These are phyloP conservation scores for Aspergillus tamarii DNA, from an alignment of 2,329 filamentous ascomycete genomes.

Conservation along the genomic window DNA sequence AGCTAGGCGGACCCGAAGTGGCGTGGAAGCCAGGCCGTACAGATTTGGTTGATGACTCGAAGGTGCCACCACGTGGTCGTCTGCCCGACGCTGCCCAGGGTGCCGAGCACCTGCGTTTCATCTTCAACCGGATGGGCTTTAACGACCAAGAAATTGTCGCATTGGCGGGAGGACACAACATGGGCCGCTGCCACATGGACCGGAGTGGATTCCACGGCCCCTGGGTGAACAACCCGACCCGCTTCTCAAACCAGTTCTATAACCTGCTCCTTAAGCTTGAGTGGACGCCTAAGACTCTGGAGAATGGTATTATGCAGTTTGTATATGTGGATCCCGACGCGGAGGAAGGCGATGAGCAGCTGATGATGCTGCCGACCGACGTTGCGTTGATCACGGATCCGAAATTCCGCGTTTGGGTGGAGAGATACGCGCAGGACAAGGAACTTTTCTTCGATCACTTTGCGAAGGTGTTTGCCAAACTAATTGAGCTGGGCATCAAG, in stretches of 20 bases:
- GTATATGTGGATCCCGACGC: slow-evolving; percentile 61
- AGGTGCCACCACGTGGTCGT: slow-evolving; percentile 61
- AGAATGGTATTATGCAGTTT: slow-evolving; percentile 60
- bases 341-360: slow-evolving; percentile 52
- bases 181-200: slow-evolving; percentile 60
- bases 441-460: slow-evolving; percentile 66
- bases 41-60: slow-evolving; percentile 64
- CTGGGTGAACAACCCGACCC: slow-evolving; percentile 64
- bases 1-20: slow-evolving; percentile 63
- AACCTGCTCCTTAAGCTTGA: slow-evolving; percentile 55
- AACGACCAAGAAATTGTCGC: slow-evolving; percentile 64
- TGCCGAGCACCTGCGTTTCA: slow-evolving; percentile 57
- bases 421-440: slow-evolving; percentile 63
- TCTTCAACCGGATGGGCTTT: slow-evolving; percentile 65
- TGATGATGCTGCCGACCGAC: slow-evolving; percentile 71
- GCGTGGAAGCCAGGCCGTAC: slow-evolving; percentile 62
- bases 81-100: slow-evolving; percentile 60
- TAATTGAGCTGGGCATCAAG: slow-evolving; percentile 63
- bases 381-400: slow-evolving; percentile 60
- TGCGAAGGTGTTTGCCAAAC: slow-evolving; percentile 59
- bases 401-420: slow-evolving; percentile 59
- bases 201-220: slow-evolving; percentile 61
- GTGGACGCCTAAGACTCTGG: slow-evolving; percentile 59
- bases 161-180: slow-evolving; percentile 58
- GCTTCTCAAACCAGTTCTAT: slow-evolving; percentile 63